Conservation (phyloP, 2,329 filamentous ascomycete species). For the Venturiaceae sp. region DNA sequence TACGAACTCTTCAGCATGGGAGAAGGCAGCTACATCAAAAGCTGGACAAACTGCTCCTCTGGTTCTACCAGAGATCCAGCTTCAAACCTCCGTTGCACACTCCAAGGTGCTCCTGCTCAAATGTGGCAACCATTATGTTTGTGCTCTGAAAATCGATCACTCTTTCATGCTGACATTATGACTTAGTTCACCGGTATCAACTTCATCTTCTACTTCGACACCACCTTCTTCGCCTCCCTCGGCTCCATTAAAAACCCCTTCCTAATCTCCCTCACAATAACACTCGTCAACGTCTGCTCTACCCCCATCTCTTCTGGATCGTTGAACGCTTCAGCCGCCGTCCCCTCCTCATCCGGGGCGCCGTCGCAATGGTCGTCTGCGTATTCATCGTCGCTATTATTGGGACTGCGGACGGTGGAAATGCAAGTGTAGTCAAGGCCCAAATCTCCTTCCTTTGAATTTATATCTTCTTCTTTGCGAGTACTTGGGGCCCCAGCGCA, state of each 20-base stretch:
- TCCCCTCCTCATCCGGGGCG: conserved; percentile 63
- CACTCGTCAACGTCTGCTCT: conserved; percentile 66
- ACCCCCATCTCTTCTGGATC: conserved; percentile 62
- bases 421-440: conserved; percentile 19
- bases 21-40: too few species aligned
- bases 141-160: too few species aligned
- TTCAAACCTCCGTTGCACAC: too few species aligned
- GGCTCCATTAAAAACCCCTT: conserved; percentile 57
- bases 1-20: too few species aligned
- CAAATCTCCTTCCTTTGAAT: conserved; percentile 43
- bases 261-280: conserved; percentile 65
- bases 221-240: conserved; percentile 71
- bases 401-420: conserved; percentile 24
- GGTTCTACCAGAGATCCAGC: too few species aligned
- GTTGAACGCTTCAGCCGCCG: conserved; percentile 71
- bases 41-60: too few species aligned
- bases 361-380: conserved; percentile 45
- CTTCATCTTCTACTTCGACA: conserved; percentile 56
- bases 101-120: too few species aligned
- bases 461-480: conserved; percentile 73
- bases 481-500: conserved; percentile 65
- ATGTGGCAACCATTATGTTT: too few species aligned
- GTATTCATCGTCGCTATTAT: conserved; percentile 29
- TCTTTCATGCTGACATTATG: too few species aligned
- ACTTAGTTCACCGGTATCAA: too few species aligned